Conservation (phyloP, 2,329 filamentous ascomycete species). For the Aspergillus sp. region DNA sequence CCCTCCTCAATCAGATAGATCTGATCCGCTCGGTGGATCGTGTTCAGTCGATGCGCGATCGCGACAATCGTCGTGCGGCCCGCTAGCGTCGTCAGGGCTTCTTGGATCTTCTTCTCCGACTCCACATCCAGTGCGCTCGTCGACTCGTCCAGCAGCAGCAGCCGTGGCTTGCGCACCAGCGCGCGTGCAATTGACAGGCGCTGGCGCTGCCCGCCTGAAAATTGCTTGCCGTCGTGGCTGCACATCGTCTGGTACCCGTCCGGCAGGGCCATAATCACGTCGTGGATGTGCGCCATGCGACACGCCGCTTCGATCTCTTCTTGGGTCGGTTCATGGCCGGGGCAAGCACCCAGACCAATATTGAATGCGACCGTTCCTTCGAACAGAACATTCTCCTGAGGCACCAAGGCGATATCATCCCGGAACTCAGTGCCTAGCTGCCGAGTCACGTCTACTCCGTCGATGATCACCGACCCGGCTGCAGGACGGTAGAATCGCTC, state of each 20-base stretch:
- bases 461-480: slow-evolving; percentile 54
- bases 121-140: slow-evolving; percentile 61
- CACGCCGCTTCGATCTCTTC: slow-evolving; percentile 68
- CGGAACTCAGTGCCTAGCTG: slow-evolving; percentile 43
- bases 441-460: slow-evolving; percentile 51
- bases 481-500: slow-evolving; percentile 58
- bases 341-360: slow-evolving; percentile 49
- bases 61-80: slow-evolving; percentile 42
- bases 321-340: slow-evolving; percentile 56
- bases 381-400: slow-evolving; percentile 52
- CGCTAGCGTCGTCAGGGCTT: slow-evolving; percentile 37
- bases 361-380: slow-evolving; percentile 53
- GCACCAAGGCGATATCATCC: slow-evolving; percentile 49
- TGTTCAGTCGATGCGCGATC: slow-evolving; percentile 46
- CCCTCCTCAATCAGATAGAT: slow-evolving; percentile 66
- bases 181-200: slow-evolving; percentile 60
- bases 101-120: slow-evolving; percentile 52
- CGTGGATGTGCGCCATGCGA: slow-evolving; percentile 68
- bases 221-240: slow-evolving; percentile 55
- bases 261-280: slow-evolving; percentile 63
- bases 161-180: slow-evolving; percentile 54
- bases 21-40: slow-evolving; percentile 66
- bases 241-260: slow-evolving; percentile 66
- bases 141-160: slow-evolving; percentile 62
- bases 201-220: slow-evolving; percentile 62